Conservation (phyloP, 2,329 filamentous ascomycete species). For the Blastomyces emzantsi region DNA sequence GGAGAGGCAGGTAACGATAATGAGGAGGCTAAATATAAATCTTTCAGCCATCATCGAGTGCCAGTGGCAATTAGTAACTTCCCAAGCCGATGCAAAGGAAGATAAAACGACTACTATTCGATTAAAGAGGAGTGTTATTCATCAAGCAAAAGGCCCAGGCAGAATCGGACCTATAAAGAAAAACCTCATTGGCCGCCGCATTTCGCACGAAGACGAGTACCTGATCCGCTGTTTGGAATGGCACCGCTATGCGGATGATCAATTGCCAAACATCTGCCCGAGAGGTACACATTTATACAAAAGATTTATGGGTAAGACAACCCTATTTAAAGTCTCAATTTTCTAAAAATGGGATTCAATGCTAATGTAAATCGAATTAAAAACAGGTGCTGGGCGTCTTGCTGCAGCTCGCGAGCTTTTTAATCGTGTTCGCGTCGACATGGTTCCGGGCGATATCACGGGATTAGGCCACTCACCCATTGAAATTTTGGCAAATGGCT, state of each 20-base stretch:
- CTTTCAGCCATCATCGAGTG: slow-evolving; percentile 62
- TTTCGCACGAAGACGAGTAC: slow-evolving; percentile 54
- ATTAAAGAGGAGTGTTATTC: slow-evolving; percentile 42
- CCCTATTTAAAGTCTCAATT: neutral
- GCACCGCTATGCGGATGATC: slow-evolving; percentile 64
- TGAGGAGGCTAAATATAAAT: slow-evolving; percentile 66
- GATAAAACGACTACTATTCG: slow-evolving; percentile 24
- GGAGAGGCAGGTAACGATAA: slow-evolving; percentile 59
- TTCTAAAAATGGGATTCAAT: slow-evolving; percentile 21
- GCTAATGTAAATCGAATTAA: slow-evolving; percentile 13
- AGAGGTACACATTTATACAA: slow-evolving; percentile 67
- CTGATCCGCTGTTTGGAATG: slow-evolving; percentile 77
- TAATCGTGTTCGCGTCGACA: slow-evolving; percentile 42
- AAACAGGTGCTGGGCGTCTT: slow-evolving; percentile 35
- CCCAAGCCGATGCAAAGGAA: slow-evolving; percentile 28
- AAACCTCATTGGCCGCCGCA: slow-evolving; percentile 59
- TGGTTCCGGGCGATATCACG: slow-evolving; percentile 36
- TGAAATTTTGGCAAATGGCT: slow-evolving; percentile 18
- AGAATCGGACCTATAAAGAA: slow-evolving; percentile 56
- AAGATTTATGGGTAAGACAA: slow-evolving; percentile 68
- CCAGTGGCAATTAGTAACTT: slow-evolving; percentile 46
- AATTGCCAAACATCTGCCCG: slow-evolving; percentile 62
- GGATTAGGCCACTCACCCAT: slow-evolving; percentile 25
- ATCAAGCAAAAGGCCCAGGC: slow-evolving; percentile 39
- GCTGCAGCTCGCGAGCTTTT: slow-evolving; percentile 48